Evolutionary conservation across 1,139 yeast species (phyloP), one percentile per base, ranked within the genome.

Genomic region (Pichia sp.): DNA sequence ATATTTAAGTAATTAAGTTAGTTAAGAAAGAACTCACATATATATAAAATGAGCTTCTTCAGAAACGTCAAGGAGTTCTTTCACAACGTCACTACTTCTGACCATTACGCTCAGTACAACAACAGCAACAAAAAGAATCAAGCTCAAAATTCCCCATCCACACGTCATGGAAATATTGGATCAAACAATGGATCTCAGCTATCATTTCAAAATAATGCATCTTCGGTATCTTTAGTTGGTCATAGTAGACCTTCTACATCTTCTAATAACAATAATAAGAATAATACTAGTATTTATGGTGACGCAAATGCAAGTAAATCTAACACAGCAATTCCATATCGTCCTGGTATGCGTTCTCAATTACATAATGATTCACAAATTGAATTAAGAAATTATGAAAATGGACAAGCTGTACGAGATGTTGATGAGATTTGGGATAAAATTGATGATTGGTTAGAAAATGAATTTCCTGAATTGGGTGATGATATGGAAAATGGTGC

Each of bases 381-480:
- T 61, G 75, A 75, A 54, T 65, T 78, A 59, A 72, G 71, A 56
- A 78, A 77, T 53, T 75, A 73, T 54, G 66, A 68, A 39, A 59
- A 72, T 47, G 83, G 84, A 3, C 78, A 73, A 52, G 86, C 88
- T 26, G 86, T 89, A 6, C 92, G 94, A 7, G 74, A 87, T 10
- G 74, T 86, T 26, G 75, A 75, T 49, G 76, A 84, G 18, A 74
- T 88, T 51, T 86, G 94, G 95, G 78, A 76, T 53, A 73, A 89
- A 53, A 74, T 86, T 55, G 90, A 83, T 58, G 66, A 70, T 39
- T 85, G 90, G 86, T 70, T 85, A 52, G 94, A 85, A 42, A 78
- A 78, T 46, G 84, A 83, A 64, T 86, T 83, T 62, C 92, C 95
- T 1, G 95, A 86, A 64, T 75, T 86, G 49, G 83, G 73, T 44